Base-by-base conservation (phyloP, 306 rosid species). In the Prunus armeniaca region DNA sequence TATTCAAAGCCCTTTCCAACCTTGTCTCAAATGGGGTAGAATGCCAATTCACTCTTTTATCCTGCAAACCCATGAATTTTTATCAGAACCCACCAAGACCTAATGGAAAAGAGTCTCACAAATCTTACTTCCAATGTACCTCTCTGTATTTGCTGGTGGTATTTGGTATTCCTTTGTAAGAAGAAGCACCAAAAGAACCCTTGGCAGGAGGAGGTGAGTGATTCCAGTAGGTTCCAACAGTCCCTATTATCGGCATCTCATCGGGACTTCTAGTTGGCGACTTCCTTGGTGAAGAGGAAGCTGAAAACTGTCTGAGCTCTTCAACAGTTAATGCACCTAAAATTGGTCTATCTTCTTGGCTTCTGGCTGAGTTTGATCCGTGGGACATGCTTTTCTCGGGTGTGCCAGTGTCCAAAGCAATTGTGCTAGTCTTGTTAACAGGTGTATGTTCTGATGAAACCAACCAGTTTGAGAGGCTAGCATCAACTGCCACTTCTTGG, bases 391-490 rank as follows among this genome's bases (percentile, higher is more conserved):
- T 77, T 56, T 66, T 80, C 45, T 89, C 93, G 19, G 93, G 86
- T 0, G 91, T 85, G 13, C 63, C 70, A 49, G 67, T 52, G 67
- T 57, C 34, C 2, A 68, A 77, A 69, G 76, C 28, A 46, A 56
- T 66, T 3, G 76, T 58, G 72, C 79, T 57, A 25, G 75, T 79
- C 83, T 86, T 85, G 76, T 74, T 87, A 69, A 69, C 61, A 0
- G 89, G 85, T 76, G 86, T 87, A 50, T 67, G 52, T 78, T 84
- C 87, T 8, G 97, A 70, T 18, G 90, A 86, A 82, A 38, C 87
- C 88, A 93, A 77, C 98, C 98, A 93, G 78, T 86, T 91, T 14
- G 98, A 93, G 12, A 93, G 88, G 87, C 98, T 93, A 15, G 98
- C 90, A 83, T 93, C 96, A 67, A 93, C 97, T 57, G 88, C 81